phyloP scores from a whole-genome alignment of 208 protist genomes.

The Crithidia bombi region DNA sequence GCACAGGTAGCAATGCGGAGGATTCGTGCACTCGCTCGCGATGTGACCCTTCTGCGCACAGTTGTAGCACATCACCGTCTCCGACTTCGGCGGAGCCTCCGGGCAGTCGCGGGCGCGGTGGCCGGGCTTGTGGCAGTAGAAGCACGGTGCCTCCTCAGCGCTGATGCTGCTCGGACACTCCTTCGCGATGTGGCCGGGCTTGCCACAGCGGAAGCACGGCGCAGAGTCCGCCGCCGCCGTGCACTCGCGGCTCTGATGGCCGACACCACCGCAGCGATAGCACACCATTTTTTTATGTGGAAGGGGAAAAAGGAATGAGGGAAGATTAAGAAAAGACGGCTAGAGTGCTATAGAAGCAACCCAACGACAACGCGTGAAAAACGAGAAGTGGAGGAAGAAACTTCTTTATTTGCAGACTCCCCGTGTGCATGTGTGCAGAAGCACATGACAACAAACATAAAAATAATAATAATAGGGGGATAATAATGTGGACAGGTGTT shows the following conservation, averaged over 20 bases:
- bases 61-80: constrained; percentile 79
- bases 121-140: constrained; percentile 87
- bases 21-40: constrained; percentile 74
- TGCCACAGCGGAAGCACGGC: constrained; percentile 84
- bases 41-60: constrained; percentile 86
- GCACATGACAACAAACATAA: too few species aligned
- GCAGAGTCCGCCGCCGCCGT: constrained; percentile 42
- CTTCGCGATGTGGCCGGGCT: constrained; percentile 80
- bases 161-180: constrained; percentile 73
- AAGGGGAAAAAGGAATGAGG: constrained; percentile 17
- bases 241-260: constrained; percentile 85
- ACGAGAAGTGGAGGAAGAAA: not conserved
- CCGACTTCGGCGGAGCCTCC: constrained; percentile 70
- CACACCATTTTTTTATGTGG: constrained; percentile 73
- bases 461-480: too few species aligned
- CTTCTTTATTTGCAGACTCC: too few species aligned
- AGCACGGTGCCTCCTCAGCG: constrained; percentile 79
- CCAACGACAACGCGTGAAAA: not conserved
- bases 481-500: too few species aligned
- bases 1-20: constrained; percentile 82
- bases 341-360: not conserved
- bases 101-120: constrained; percentile 89
- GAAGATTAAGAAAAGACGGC: constrained; percentile 9
- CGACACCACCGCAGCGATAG: constrained; percentile 82
- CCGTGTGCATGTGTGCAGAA: too few species aligned